Evolutionary conservation across 2,329 filamentous ascomycete genomes (phyloP).

Genomic region (Fulvia fulva): DNA sequence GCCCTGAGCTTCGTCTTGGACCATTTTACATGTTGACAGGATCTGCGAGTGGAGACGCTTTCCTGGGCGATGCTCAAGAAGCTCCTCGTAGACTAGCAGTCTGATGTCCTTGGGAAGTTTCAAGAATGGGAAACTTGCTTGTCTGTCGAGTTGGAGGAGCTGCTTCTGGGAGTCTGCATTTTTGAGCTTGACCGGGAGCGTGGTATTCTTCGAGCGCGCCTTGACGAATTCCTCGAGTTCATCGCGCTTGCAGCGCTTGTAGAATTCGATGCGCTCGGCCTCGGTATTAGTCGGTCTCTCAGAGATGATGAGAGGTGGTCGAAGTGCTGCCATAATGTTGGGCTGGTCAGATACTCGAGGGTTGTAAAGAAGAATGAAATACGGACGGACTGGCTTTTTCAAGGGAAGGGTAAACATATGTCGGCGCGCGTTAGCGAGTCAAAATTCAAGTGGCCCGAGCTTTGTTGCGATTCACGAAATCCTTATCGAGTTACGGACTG

Average conservation of each 20-base stretch:
- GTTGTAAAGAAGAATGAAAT: too few relatives aligned
- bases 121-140: constrained; percentile 8
- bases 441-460: too few relatives aligned
- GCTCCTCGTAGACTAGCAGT: constrained; percentile 5
- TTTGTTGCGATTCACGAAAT: too few relatives aligned
- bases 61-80: background rate
- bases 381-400: too few relatives aligned
- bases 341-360: too few relatives aligned
- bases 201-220: background rate
- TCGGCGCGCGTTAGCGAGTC: too few relatives aligned
- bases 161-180: too few relatives aligned
- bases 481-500: too few relatives aligned
- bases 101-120: constrained; percentile 11
- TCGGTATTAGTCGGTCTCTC: too few relatives aligned
- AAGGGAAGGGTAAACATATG: too few relatives aligned
- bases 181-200: background rate
- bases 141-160: background rate
- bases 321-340: too few relatives aligned
- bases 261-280: background rate
- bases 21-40: background rate
- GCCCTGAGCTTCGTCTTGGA: constrained; percentile 2
- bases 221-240: background rate
- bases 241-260: background rate
- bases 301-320: too few relatives aligned
- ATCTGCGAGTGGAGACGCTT: constrained; percentile 1